Evolutionary conservation across 768 basidiomycete genomes (phyloP), one percentile per base, ranked within the genome.

Genomic region (Suillus variegatus): DNA sequence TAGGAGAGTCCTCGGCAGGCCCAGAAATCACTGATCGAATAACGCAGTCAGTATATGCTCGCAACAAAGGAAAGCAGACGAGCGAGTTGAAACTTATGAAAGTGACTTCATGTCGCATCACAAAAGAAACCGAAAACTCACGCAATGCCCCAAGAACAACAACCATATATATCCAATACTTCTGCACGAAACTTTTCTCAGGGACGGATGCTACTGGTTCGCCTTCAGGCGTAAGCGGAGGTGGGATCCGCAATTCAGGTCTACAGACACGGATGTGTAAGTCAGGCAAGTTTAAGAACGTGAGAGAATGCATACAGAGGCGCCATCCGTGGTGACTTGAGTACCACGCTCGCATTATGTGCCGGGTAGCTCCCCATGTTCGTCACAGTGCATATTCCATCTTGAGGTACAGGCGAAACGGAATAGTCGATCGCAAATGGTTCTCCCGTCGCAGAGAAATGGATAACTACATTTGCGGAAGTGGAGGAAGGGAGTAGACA

Each of bases 91-190:
- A 35, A 8, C 22, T 25, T 35, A 22, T 56, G n/a, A 40, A 18
- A 20, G 4, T 6, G 22, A 58, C 25, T 38, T 56, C 35, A 65
- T 8, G 12, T 14, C 38, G 60, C 36, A 58, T 5, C 49, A 28
- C 35, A 57, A 14, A 60, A 5, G 25, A 25, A 41, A 28, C 18
- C 10, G 25, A 28, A 14, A 62, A 84, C 88, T 76, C 72, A 92
- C 89, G 62, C 20, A 91, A 71, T 52, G 87, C 84, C 20, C 90
- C 72, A 12, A 90, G 75, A 52, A 85, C 75, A 4, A 87, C 82
- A 49, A 83, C 78, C 44, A 93, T 84, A 70, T 94, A 95, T 76
- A 95, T 81, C 95, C 95, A 96, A 76, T 96, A 96, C 74, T 95
- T 95, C 72, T 93, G 91, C 49, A 95, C 64, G 76, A 95, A 93